Conservation (phyloP, 441 rosid genomes). For the Lepidium campestre region DNA sequence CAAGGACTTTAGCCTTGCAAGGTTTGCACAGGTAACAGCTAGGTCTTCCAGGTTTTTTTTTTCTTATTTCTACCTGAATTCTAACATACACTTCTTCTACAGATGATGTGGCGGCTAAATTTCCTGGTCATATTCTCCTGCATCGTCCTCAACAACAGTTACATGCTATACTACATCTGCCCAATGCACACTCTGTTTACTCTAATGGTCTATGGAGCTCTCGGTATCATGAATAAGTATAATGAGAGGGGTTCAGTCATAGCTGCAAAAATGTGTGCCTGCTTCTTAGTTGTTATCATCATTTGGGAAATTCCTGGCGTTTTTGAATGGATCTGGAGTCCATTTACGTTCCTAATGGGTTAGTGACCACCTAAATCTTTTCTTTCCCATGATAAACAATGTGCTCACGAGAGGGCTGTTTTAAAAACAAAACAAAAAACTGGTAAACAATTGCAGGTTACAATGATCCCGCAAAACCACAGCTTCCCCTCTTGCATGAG, state of each 20-base stretch:
- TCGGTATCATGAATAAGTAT: slow-evolving; percentile 65
- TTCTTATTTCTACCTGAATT: slow-evolving; percentile 5
- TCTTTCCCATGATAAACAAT: slow-evolving; percentile 9
- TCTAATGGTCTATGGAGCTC: slow-evolving; percentile 77
- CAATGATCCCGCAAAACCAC: slow-evolving; percentile 63
- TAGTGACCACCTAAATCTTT: slow-evolving; percentile 22
- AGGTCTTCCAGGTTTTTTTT: background rate
- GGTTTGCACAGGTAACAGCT: slow-evolving; percentile 68
- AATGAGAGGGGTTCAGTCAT: slow-evolving; percentile 66
- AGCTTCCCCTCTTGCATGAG: slow-evolving; percentile 55
- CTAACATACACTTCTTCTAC: slow-evolving; percentile 23
- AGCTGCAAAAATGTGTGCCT: slow-evolving; percentile 43
- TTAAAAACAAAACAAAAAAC: background rate
- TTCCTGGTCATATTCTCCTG: slow-evolving; percentile 64
- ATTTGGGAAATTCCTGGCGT: slow-evolving; percentile 77
- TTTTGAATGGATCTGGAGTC: slow-evolving; percentile 67
- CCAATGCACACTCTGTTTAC: slow-evolving; percentile 87
- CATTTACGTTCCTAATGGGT: slow-evolving; percentile 63
- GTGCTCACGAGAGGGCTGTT: background rate
- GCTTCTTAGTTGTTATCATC: slow-evolving; percentile 60
- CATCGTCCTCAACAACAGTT: slow-evolving; percentile 62
- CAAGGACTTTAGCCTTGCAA: slow-evolving; percentile 71
- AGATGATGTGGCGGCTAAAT: slow-evolving; percentile 91
- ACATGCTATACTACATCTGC: slow-evolving; percentile 71
- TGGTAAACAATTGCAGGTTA: slow-evolving; percentile 49